phyloP scores from a whole-genome alignment of 2,329 filamentous ascomycete species.

The Cytospora piceicola region DNA sequence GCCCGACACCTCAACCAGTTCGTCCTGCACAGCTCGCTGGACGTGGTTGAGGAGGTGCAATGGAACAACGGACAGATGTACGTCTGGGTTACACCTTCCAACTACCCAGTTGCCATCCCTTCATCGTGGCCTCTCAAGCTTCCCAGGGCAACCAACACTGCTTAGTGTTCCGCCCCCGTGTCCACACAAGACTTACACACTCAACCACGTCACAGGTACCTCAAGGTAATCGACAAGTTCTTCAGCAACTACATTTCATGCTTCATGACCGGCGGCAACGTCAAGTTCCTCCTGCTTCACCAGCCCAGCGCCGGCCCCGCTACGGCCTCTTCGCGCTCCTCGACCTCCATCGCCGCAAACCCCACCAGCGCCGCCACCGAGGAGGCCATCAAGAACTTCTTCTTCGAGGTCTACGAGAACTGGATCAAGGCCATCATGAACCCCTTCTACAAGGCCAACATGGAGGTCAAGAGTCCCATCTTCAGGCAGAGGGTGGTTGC shows the following conservation, averaged over 20 bases:
- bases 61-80: constrained; percentile 88
- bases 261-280: constrained; percentile 90
- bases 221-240: constrained; percentile 96
- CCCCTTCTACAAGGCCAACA: constrained; percentile 88
- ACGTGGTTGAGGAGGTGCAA: constrained; percentile 95
- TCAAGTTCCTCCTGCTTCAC: constrained; percentile 93
- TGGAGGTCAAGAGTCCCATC: constrained; percentile 82
- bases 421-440: constrained; percentile 98
- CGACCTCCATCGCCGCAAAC: constrained; percentile 78
- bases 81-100: constrained; percentile 37
- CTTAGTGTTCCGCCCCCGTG: background rate
- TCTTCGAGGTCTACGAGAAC: constrained; percentile 91
- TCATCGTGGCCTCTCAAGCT: background rate
- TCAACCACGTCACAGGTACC: constrained; percentile 68
- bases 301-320: constrained; percentile 62
- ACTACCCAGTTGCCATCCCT: background rate
- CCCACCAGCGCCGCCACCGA: constrained; percentile 89
- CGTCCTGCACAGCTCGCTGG: constrained; percentile 89
- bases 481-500: constrained; percentile 82
- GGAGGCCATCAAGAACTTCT: constrained; percentile 94
- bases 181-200: constrained; percentile 12
- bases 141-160: background rate
- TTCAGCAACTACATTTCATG: constrained; percentile 94
- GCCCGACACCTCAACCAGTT: constrained; percentile 96
- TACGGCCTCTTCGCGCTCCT: constrained; percentile 53